Percentiles rank a stretch among this genome's conserved stretches.
Conservation (phyloP, 768 basidiomycete species). For the Leccinum imitatum region DNA sequence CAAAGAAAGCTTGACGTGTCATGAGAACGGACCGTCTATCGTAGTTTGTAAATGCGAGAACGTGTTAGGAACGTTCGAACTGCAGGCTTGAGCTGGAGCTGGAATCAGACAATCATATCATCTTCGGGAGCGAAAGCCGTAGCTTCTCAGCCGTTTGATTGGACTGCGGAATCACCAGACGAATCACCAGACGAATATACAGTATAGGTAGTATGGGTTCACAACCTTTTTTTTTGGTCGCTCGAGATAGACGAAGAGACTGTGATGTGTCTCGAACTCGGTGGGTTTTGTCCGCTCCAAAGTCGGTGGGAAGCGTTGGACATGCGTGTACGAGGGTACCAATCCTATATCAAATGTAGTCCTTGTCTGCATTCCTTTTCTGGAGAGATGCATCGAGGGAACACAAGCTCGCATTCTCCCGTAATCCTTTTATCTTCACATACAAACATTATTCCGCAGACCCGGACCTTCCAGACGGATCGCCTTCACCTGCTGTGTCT, state of each 20-base stretch:
- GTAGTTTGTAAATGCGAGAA: neutral
- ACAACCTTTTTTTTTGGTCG: too few relatives aligned
- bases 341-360: neutral
- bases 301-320: neutral
- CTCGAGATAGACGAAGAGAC: too few relatives aligned
- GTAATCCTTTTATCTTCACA: neutral
- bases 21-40: neutral
- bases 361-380: neutral
- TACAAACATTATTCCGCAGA: constrained; percentile 8
- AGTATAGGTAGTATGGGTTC: neutral
- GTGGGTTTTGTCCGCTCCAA: too few relatives aligned
- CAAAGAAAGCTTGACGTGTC: neutral
- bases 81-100: too few relatives aligned
- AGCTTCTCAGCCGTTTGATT: neutral
- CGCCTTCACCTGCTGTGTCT: constrained; percentile 24
- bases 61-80: neutral
- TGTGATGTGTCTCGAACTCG: neutral
- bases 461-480: constrained; percentile 3
- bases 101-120: neutral
- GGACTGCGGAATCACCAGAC: neutral
- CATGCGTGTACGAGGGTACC: neutral
- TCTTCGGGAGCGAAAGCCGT: neutral
- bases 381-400: neutral
- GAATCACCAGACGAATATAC: too few relatives aligned
- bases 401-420: neutral